Evolutionary conservation across 2,329 filamentous ascomycete species (phyloP).

Genomic region (Emergomyces orientalis): DNA sequence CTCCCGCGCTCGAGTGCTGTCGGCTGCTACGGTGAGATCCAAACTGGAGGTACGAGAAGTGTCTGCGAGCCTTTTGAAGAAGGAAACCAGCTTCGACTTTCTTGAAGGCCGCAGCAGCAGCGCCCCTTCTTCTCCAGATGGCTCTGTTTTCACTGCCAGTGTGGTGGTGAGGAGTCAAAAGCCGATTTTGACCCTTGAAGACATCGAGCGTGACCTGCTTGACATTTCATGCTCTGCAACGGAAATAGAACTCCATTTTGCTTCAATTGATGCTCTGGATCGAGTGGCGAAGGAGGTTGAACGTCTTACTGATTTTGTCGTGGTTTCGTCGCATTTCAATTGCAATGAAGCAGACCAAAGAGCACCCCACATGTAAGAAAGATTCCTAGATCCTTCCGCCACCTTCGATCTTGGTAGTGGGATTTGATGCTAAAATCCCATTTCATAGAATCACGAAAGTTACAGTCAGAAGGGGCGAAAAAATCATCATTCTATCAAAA

Average conservation of each 20-base stretch:
- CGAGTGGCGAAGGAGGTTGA: constrained; percentile 11
- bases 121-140: neutral
- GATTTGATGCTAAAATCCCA: neutral
- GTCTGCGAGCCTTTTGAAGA: constrained; percentile 1
- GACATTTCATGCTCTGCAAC: constrained; percentile 10
- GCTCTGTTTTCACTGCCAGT: constrained; percentile 13
- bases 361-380: constrained; percentile 16
- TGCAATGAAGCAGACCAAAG: constrained; percentile 18
- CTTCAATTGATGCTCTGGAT: constrained; percentile 6
- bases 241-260: constrained; percentile 12
- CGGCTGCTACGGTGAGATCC: constrained; percentile 4
- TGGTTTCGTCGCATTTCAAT: constrained; percentile 17
- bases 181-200: constrained; percentile 14
- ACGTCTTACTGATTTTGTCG: constrained; percentile 10
- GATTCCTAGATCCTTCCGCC: neutral
- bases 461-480: constrained; percentile 6
- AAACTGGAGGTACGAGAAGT: neutral
- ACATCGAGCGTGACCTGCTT: constrained; percentile 11
- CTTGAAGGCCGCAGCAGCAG: neutral
- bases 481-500: constrained; percentile 11
- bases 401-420: neutral
- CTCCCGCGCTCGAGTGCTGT: constrained; percentile 2
- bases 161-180: constrained; percentile 11
- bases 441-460: constrained; percentile 9
- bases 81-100: constrained; percentile 8